A percentile compares a stretch with the other conserved stretches of the same genome.
phyloP scores from a whole-genome alignment of 805 yeast species.

The Starmera dryadoides region DNA sequence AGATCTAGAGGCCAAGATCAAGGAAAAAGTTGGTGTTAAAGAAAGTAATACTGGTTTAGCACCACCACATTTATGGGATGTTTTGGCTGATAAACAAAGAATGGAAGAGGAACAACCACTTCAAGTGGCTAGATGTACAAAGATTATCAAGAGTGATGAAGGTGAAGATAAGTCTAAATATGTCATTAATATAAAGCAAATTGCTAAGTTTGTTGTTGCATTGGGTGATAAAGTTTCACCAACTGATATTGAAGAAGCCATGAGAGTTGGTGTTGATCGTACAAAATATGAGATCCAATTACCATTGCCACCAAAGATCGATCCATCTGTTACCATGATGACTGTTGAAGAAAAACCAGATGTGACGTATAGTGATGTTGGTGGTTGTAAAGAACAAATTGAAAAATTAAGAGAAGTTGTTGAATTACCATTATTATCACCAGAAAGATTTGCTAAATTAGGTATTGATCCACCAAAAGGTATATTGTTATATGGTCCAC shows the following conservation, averaged over 20 bases:
- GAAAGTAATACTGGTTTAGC: conserved; percentile 98
- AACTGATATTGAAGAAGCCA: conserved; percentile 98
- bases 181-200: conserved; percentile 94
- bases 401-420: conserved; percentile 95
- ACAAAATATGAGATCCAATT: conserved; percentile 94
- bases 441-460: conserved; percentile 92
- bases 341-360: conserved; percentile 99
- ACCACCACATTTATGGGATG: conserved; percentile 96
- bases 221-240: conserved; percentile 96
- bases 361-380: conserved; percentile 96
- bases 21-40: conserved; percentile 88
- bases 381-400: conserved; percentile 98
- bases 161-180: conserved; percentile 84
- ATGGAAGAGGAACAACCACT: conserved; percentile 91
- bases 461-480: conserved; percentile 99
- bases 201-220: conserved; percentile 96
- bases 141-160: conserved; percentile 66
- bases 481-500: conserved; percentile 92
- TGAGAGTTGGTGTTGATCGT: conserved; percentile 99
- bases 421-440: conserved; percentile 86
- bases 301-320: conserved; percentile 96
- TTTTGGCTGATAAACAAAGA: conserved; percentile 90
- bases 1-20: conserved; percentile 77
- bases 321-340: conserved; percentile 99
- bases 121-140: conserved; percentile 98